Base-by-base conservation (phyloP, 768 basidiomycete species). In the Rubroboletus satanas region DNA sequence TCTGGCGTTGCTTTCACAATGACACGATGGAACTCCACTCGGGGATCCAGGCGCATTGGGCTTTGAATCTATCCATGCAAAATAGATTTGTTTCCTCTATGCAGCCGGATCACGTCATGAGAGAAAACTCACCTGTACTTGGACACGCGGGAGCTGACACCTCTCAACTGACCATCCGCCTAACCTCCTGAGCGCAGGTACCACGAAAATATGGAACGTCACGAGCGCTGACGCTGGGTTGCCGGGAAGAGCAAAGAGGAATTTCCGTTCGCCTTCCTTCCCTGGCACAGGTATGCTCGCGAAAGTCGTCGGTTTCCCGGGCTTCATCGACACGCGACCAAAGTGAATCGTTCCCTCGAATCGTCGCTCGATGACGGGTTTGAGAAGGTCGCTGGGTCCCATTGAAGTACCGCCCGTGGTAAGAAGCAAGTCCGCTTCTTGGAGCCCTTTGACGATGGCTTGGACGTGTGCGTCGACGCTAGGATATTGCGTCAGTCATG, bases 351-450 rank as follows among this genome's bases (percentile, higher is more conserved):
- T 85, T 0, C 92, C 93, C 17, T 75, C 68, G 52, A 94, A 79
- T 41, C 87, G 78, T 15, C 84, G 82, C 70, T 96, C 93, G 52
- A 96, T 87, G 54, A 93, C 82, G 1, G 93, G 93, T 69, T 95
- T 94, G 38, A 96, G 71, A 21, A 95, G 77, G 68, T 95, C 93
- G 1, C 83, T 84, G 2, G 92, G 80, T 0, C 93, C 93, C 93
- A 95, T 95, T 2, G 90, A 92, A 5, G 93, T 93, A 5, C 93
- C 93, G 11, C 93, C 93, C 2, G 93, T 96, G 1, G 90, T 88
- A 11, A 95, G 72, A 14, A 96, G 66, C 8, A 96, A 69, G 64
- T 95, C 93, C 0, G 90, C 87, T 18, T 67, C 63, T 36, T 78
- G 74, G 7, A 89, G 74, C 0, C 85, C 91, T 31, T 68, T 70